Percentiles rank a stretch among this genome's conserved stretches.
Evolutionary conservation across 768 basidiomycete species (phyloP).

Genomic region (Gloeopeniophorella convolvens): DNA sequence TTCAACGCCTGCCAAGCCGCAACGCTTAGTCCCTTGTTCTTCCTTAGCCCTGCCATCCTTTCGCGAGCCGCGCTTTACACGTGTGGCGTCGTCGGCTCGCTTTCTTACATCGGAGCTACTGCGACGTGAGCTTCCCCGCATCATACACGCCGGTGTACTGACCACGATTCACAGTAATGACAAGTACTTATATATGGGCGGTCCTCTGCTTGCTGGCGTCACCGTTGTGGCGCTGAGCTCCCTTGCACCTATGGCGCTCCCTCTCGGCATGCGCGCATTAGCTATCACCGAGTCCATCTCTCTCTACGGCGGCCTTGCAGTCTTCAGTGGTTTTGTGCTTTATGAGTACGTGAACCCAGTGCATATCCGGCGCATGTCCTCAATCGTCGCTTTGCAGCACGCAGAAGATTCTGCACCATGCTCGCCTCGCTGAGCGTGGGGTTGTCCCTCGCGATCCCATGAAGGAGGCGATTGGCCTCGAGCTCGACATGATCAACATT

Average conservation of each 20-base stretch:
- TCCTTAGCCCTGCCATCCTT: slow-evolving; percentile 78
- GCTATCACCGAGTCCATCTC: slow-evolving; percentile 72
- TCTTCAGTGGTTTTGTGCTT: slow-evolving; percentile 82
- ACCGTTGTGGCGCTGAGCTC: slow-evolving; percentile 82
- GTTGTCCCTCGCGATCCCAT: slow-evolving; percentile 64
- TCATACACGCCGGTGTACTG: neutral
- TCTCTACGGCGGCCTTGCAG: slow-evolving; percentile 83
- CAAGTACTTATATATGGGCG: slow-evolving; percentile 80
- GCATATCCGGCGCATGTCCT: neutral
- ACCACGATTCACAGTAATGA: slow-evolving; percentile 43
- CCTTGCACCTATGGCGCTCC: slow-evolving; percentile 87
- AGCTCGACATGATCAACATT: slow-evolving; percentile 87
- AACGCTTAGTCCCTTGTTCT: slow-evolving; percentile 83
- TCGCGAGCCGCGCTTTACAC: slow-evolving; percentile 87
- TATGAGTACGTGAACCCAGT: slow-evolving; percentile 55
- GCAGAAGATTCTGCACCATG: slow-evolving; percentile 78
- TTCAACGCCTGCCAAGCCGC: slow-evolving; percentile 87
- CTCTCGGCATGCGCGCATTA: slow-evolving; percentile 70
- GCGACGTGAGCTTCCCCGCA: slow-evolving; percentile 45
- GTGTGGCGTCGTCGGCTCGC: slow-evolving; percentile 74
- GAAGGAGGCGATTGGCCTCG: slow-evolving; percentile 68
- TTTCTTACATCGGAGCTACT: slow-evolving; percentile 85
- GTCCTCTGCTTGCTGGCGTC: slow-evolving; percentile 82
- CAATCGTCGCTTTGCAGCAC: slow-evolving; percentile 41
- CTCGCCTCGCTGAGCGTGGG: slow-evolving; percentile 65